phyloP scores from a whole-genome alignment of 805 yeast genomes.

The Sugiyamaella mastotermitis region DNA sequence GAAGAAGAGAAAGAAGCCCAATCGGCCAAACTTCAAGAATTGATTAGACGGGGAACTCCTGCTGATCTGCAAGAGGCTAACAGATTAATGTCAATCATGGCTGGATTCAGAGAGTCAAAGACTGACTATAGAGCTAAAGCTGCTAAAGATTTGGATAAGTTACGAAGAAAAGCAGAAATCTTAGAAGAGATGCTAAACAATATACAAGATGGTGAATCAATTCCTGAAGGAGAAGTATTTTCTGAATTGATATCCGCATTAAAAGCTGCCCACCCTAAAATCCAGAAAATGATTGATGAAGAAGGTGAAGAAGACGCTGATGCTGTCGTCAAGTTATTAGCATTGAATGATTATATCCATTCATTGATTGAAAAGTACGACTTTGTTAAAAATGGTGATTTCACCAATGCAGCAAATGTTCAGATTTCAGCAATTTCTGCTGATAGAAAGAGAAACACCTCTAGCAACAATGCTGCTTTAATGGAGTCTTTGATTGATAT shows the following conservation, averaged over 20 bases:
- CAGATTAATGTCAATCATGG: conserved; percentile 94
- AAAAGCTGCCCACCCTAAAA: conserved; percentile 79
- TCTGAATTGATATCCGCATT: conserved; percentile 71
- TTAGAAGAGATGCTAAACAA: conserved; percentile 75
- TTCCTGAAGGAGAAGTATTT: conserved; percentile 54
- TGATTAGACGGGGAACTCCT: conserved; percentile 92
- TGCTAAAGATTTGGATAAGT: conserved; percentile 74
- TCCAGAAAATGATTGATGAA: conserved; percentile 76
- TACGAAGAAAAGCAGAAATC: conserved; percentile 79
- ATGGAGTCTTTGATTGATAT: conserved; percentile 66
- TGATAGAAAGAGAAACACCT: conserved; percentile 11
- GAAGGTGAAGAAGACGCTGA: conserved; percentile 56
- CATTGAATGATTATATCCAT: conserved; percentile 71
- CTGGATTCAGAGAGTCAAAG: conserved; percentile 84
- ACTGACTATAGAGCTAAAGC: conserved; percentile 73
- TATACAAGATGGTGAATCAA: conserved; percentile 30
- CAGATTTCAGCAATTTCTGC: conserved; percentile 35
- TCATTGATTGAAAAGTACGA: conserved; percentile 61
- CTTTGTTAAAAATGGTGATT: conserved; percentile 58
- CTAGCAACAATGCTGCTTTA: conserved; percentile 31
- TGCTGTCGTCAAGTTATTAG: conserved; percentile 57
- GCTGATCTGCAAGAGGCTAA: conserved; percentile 94
- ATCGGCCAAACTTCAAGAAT: conserved; percentile 90
- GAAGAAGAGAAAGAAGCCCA: conserved; percentile 90
- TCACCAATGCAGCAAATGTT: conserved; percentile 44